Conservation (phyloP, 176 grass and related monocot species). For the Cocos nucifera region DNA sequence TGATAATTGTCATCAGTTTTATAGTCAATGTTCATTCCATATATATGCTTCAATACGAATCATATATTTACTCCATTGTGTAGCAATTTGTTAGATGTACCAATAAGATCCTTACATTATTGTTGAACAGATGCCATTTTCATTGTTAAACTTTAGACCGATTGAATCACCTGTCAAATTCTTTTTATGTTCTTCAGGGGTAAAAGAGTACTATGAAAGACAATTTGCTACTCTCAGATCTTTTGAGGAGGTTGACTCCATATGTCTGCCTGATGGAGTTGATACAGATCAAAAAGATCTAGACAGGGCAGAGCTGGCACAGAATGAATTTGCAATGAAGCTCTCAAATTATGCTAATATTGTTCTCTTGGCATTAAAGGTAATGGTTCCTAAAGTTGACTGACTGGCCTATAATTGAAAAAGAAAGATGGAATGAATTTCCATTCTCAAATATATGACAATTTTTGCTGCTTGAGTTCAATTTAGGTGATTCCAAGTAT, state of each 20-base stretch:
- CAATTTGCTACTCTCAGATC: slow-evolving; percentile 23
- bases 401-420: no score
- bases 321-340: slow-evolving; percentile 19
- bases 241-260: slow-evolving; percentile 18
- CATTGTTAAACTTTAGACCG: no score
- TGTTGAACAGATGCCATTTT: no score
- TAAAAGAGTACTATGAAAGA: slow-evolving; percentile 21
- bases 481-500: no score
- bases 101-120: no score
- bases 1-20: no score
- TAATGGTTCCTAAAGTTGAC: not conserved
- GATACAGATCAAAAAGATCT: not conserved
- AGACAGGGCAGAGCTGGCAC: not conserved
- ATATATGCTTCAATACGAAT: not conserved
- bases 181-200: not conserved
- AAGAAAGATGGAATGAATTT: no score
- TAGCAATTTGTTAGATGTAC: no score
- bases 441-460: no score
- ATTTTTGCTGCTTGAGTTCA: no score
- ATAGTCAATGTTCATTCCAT: no score
- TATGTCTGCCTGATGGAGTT: not conserved
- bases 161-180: not conserved
- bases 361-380: slow-evolving; percentile 23
- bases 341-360: slow-evolving; percentile 25
- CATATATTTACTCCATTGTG: not conserved